A percentile compares a stretch with the other conserved stretches of the same genome.
Evolutionary conservation across 371 early-diverging fungal genomes (phyloP).

Genomic region (Mucor circinelloides): DNA sequence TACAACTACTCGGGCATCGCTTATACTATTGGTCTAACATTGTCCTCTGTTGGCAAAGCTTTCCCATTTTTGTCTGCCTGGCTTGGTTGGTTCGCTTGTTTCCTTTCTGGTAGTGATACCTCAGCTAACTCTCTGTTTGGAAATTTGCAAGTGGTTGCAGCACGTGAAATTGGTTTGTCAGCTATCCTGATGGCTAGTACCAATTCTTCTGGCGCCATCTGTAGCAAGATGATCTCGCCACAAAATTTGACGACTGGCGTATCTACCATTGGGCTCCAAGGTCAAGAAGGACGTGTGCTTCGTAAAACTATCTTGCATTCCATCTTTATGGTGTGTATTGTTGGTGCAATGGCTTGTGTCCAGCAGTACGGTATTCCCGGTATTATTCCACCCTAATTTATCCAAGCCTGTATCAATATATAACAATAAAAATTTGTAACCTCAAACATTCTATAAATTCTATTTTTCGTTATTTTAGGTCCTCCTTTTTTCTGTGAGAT

Average conservation of each 20-base stretch:
- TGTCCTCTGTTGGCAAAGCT: conserved; percentile 50
- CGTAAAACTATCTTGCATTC: conserved; percentile 50
- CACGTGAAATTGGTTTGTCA: conserved; percentile 48
- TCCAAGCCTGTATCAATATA: background rate
- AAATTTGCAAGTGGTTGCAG: conserved; percentile 56
- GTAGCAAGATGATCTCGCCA: conserved; percentile 54
- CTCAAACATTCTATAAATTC: background rate
- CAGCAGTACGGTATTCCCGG: conserved; percentile 53
- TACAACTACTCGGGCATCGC: conserved; percentile 55
- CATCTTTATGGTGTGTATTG: conserved; percentile 37
- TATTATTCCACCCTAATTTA: conserved; percentile 41
- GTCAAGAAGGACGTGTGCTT: conserved; percentile 47
- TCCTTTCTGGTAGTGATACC: conserved; percentile 54
- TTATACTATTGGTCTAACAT: conserved; percentile 49
- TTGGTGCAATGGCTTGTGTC: conserved; percentile 46
- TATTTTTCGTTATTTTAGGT: background rate
- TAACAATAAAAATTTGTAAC: background rate
- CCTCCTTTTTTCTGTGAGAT: background rate
- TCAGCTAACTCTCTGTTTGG: conserved; percentile 52
- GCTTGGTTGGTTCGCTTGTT: conserved; percentile 57
- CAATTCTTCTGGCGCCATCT: conserved; percentile 49
- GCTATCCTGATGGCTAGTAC: conserved; percentile 51
- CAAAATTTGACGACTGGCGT: conserved; percentile 57
- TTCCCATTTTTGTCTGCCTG: conserved; percentile 58
- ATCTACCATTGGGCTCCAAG: conserved; percentile 47